Evolutionary conservation across 228 moss, liverwort and hornwort species (phyloP).

Genomic region (Sphagnum magellanicum): DNA sequence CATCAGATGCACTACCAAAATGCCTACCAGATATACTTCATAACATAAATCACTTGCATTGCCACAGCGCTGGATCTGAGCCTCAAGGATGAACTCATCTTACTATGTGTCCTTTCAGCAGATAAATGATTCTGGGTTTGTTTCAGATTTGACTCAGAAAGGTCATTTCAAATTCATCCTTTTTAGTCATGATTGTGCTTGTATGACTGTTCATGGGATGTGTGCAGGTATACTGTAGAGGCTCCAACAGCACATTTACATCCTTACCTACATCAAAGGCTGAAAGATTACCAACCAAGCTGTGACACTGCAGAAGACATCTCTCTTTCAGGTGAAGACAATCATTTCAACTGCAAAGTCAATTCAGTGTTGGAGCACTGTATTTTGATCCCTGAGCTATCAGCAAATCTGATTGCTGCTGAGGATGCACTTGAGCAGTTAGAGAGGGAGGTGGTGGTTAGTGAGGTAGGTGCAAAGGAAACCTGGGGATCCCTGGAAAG

Average conservation of each 20-base stretch:
- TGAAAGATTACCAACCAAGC: slow-evolving; percentile 25
- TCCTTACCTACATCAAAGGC: slow-evolving; percentile 35
- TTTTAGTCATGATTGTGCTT: too few species aligned
- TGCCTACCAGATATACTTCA: too few species aligned
- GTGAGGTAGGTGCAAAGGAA: slow-evolving; percentile 7
- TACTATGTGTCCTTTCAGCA: too few species aligned
- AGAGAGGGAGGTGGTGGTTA: not conserved
- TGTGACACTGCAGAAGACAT: slow-evolving; percentile 8
- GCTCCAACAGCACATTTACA: slow-evolving; percentile 29
- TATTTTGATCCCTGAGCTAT: not conserved
- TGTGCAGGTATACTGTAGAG: slow-evolving; percentile 25
- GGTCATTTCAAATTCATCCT: too few species aligned
- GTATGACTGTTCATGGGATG: not conserved
- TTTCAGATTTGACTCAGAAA: too few species aligned
- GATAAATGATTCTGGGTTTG: too few species aligned
- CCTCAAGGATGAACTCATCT: too few species aligned
- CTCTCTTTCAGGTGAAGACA: slow-evolving; percentile 10
- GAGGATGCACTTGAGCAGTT: not conserved
- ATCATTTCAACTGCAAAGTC: slow-evolving; percentile 9
- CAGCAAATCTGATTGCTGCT: not conserved
- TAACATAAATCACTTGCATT: too few species aligned
- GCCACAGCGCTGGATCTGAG: too few species aligned
- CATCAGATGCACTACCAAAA: too few species aligned
- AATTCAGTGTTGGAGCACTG: slow-evolving; percentile 8
- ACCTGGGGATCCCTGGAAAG: slow-evolving; percentile 24